Evolutionary conservation across 768 basidiomycete genomes (phyloP), one percentile per base, ranked within the genome.

Genomic region (Macrocybe gigantea): DNA sequence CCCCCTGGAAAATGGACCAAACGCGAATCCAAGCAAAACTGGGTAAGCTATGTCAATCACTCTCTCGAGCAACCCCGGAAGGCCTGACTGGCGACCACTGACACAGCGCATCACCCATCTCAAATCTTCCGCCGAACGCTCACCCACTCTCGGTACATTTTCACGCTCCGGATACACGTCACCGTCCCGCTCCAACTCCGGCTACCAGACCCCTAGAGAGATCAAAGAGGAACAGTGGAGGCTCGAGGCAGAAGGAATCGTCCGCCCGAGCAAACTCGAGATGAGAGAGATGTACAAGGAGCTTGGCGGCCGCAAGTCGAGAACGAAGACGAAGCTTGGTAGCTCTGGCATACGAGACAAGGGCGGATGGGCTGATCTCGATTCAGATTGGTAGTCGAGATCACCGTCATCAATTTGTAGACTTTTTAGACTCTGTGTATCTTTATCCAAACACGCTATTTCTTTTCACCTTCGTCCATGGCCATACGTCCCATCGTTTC

Each of bases 221-320:
- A 52, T 83, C 15, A 82, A 81, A 33, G 90, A 93, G 56, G 90
- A 90, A 59, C 77, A 74, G 52, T 92, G 90, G 85, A 71, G 66
- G 48, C 61, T 62, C 33, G 77, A 80, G 52, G 77, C 77, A 5
- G 79, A 83, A 38, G 65, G 66, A 0, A 55, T 68, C 7, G 68
- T 71, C 13, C 71, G 66, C 13, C 90, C 88, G 30, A 79, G 79
- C 41, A 95, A 94, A 66, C 50, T 80, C 2, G 89, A 93, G 64
- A 91, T 93, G 85, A 78, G 93, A 36, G 87, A 86, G 57, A 83
- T 86, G 75, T 96, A 95, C 70, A 94, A 94, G 68, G 86, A 89
- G 48, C 68, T 94, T 7, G 87, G 86, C 13, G 93, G 93, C 11
- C 76, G 93, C 52, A 96, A 94, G 66, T 71, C 82, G 2, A 79